Evolutionary conservation across 2,329 filamentous ascomycete species (phyloP), one percentile per base, ranked within the genome.

Genomic region (Colletotrichum kahawae): DNA sequence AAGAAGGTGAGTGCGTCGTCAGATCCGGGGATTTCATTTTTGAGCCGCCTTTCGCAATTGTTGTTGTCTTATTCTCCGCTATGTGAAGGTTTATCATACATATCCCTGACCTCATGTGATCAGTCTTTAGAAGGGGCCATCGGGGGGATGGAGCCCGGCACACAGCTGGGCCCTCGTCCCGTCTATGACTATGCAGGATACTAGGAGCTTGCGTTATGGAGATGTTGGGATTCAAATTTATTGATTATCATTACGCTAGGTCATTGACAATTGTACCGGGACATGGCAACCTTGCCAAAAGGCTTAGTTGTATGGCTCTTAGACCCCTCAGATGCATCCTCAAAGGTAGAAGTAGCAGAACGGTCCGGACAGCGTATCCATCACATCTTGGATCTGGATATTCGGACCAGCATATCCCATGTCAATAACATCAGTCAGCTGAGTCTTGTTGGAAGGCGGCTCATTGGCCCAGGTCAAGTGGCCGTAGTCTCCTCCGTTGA

Each of bases 291-390:
- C n/a, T 4, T 7, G n/a, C 2, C 6, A 1, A 2, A 48, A 48
- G 5, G 18, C 36, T 8, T 4, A n/a, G 9, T 6, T 48, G 38
- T 1, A 48, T 48, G 9, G 0, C 18, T 48, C 38, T 48, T 12
- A 4, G 10, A 48, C 0, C 10, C n/a, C 10, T 21, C 5, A 13
- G 3, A 48, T 13, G 43, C 10, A 21, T 3, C 2, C 34, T 75
- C 36, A 82, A 12, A 79, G 74, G 51, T 82, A 83, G 34, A 81
- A 82, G 64, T 82, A 83, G 66, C 81, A 82, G 14, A 82, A 76
- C 0, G 79, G 79, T 0, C 80, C 81, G 0, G 71, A 76, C 9
- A 78, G 76, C 0, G 81, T 82, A 21, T 79, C 79, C 81, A 83
- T 83, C 65, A 82, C 79, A 8, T 82, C 75, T 9, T 71, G 69